These are phyloP conservation scores for Puccinia hordei DNA, from an alignment of 1,284 basidiomycete genomes.

Conservation along the genomic window DNA sequence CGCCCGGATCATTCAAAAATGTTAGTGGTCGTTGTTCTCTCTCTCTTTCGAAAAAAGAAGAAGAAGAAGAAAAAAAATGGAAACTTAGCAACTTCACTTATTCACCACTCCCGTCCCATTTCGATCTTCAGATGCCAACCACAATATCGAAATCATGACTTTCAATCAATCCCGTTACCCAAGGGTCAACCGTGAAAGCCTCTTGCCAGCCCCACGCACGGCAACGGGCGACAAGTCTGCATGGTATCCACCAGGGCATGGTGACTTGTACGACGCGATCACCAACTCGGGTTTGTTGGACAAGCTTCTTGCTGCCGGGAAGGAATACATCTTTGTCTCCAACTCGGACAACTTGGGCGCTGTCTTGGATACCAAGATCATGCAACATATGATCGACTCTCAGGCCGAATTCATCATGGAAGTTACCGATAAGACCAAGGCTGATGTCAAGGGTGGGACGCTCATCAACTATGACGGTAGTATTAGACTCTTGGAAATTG, in stretches of 20 bases:
- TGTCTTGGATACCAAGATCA: constrained; percentile 76
- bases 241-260: constrained; percentile 99
- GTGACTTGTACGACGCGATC: constrained; percentile 91
- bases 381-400: constrained; percentile 69
- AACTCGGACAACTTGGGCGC: constrained; percentile 99
- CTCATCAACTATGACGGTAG: constrained; percentile 80
- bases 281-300: constrained; percentile 95
- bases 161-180: constrained; percentile 99
- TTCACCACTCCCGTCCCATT: background rate
- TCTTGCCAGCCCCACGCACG: constrained; percentile 82
- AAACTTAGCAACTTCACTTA: background rate
- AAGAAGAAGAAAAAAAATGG: background rate
- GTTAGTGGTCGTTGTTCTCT: background rate
- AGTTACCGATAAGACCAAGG: constrained; percentile 99
- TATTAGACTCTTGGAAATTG: constrained; percentile 93
- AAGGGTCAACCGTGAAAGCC: constrained; percentile 90
- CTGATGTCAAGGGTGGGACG: constrained; percentile 99
- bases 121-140: constrained; percentile 52
- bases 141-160: constrained; percentile 62
- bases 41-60: background rate
- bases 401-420: constrained; percentile 61
- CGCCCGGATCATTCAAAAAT: constrained; percentile 95
- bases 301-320: constrained; percentile 89
- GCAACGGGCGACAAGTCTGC: constrained; percentile 89
- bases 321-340: constrained; percentile 98